Base-by-base conservation (phyloP, 2,329 filamentous ascomycete genomes). In the Hypoxylon sp. region DNA sequence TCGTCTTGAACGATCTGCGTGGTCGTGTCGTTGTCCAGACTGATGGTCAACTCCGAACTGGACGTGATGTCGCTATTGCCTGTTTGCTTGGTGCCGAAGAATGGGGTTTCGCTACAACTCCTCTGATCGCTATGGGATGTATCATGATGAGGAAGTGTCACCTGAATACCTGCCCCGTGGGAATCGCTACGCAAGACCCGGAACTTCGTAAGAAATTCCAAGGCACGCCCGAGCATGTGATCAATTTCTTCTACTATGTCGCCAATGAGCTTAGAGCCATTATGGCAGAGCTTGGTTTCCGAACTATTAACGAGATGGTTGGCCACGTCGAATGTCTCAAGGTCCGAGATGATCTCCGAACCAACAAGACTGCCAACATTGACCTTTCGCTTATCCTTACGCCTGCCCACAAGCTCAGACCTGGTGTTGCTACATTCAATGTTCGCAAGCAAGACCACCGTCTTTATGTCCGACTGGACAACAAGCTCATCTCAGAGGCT, bases 211-310 rank as follows among this genome's bases (percentile, higher is more conserved):
- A 94, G 86, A 98, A 98, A 83, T 98, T 98, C 81, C 86, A 90
- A 74, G 95, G 95, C 69, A 94, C 93, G 0, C 94, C 95, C 10
- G 95, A 98, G 83, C 94, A 98, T 75, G 94, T 97, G 64, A 98
- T 98, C 82, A 98, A 98, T 87, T 98, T 98, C 86, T 97, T 97
- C 84, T 98, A 98, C 84, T 98, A 98, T 77, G 87, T 98, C 58
- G 92, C 95, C 74, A 98, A 98, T 78, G 95, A 98, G 84, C 89
- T 98, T 65, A 91, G 95, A 78, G 94, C 94, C 37, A 97, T 98
- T 82, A 98, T 98, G 95, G 94, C 95, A 55, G 94, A 92, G 82
- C 90, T 98, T 75, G 95, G 95, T 73, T 94, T 97, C 88, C 91
- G 95, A 72, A 97, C 93, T 67, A 92, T 98, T 79, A 98, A 98